Base-by-base conservation (phyloP, 108 stramenopile species). In the Cyclotella baltica region DNA sequence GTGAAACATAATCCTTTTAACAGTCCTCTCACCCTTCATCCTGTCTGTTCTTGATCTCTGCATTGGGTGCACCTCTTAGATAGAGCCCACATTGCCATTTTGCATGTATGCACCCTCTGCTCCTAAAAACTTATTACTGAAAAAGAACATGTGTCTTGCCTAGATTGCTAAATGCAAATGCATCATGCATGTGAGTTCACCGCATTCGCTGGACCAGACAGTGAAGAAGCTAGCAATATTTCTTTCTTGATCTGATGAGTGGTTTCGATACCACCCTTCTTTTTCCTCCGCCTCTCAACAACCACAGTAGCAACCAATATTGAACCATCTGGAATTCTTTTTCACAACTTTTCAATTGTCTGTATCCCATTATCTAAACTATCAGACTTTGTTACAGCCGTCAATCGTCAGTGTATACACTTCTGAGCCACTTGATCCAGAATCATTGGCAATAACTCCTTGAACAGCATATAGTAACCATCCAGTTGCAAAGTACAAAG, bases 241-340 rank as follows among this genome's bases (percentile, higher is more conserved):
- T 78, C 70, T 18, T 69, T 78, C 52, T 71, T 59, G 25, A 78
- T 65, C 0, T 67, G 48, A 57, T 78, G 69, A 11, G 51, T 38
- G 11, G 70, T 72, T 57, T 78, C 71, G 13, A 71, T 19, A 22
- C 70, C 37, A 2, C 70, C 63, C 34, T 55, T 69, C 29, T 27
- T 47, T 43, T 34, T 70, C 18, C 25, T 31, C 40, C 20, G 43
- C 37, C 37, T 70, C 64, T 78, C 77, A 0, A 78, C 77, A 36
- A 78, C 43, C 23, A 78, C 77, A 25, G 77, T 78, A 48, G 77
- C 77, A 69, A 78, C 63, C 70, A 78, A 62, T 20, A 29, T 65
- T 30, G 62, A 38, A 0, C 70, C 77, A 48, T 64, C 70, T 47
- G 70, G 70, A 37, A 78, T 62, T 62, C 70, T 46, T 6, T 61